A percentile compares a stretch with the other conserved stretches of the same genome.
phyloP scores from a whole-genome alignment of 2,329 filamentous ascomycete genomes.

The Pseudocercospora fijiensis region DNA sequence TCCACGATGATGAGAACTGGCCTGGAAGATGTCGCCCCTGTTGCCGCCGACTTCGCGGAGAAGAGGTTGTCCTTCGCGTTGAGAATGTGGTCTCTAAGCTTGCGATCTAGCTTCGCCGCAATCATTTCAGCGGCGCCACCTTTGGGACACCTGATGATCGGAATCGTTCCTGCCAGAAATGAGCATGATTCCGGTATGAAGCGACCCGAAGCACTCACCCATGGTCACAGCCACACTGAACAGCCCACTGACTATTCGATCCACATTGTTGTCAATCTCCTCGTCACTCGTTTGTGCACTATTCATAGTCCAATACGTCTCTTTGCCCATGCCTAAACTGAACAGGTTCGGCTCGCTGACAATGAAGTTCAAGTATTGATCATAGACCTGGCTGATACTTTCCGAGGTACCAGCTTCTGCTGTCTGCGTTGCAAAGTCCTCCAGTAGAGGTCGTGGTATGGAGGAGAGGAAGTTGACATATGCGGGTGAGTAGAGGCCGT shows the following conservation, averaged over 20 bases:
- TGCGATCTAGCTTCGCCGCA: constrained; percentile 87
- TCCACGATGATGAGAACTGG: constrained; percentile 93
- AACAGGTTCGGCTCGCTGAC: constrained; percentile 95
- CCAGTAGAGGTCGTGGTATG: constrained; percentile 81
- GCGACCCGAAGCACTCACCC: constrained; percentile 58
- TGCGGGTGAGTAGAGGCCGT: constrained; percentile 84
- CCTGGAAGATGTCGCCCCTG: constrained; percentile 67
- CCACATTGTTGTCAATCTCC: constrained; percentile 80
- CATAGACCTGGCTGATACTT: constrained; percentile 85
- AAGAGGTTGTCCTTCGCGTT: constrained; percentile 99
- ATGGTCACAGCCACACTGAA: constrained; percentile 99
- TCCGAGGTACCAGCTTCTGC: constrained; percentile 82
- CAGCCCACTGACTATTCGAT: constrained; percentile 90
- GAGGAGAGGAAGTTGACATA: constrained; percentile 98
- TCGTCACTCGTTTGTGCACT: constrained; percentile 88
- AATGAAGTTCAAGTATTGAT: constrained; percentile 97
- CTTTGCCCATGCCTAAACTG: constrained; percentile 86
- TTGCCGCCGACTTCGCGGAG: constrained; percentile 63
- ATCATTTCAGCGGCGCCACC: constrained; percentile 93
- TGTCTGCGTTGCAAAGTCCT: constrained; percentile 90
- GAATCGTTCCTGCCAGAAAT: constrained; percentile 68
- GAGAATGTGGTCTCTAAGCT: constrained; percentile 90
- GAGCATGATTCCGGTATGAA: constrained; percentile 22
- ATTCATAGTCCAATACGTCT: constrained; percentile 95
- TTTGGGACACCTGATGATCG: constrained; percentile 92